Base-by-base conservation (phyloP, 192 early-diverging fungal species). In the Coemansia aciculifera region DNA sequence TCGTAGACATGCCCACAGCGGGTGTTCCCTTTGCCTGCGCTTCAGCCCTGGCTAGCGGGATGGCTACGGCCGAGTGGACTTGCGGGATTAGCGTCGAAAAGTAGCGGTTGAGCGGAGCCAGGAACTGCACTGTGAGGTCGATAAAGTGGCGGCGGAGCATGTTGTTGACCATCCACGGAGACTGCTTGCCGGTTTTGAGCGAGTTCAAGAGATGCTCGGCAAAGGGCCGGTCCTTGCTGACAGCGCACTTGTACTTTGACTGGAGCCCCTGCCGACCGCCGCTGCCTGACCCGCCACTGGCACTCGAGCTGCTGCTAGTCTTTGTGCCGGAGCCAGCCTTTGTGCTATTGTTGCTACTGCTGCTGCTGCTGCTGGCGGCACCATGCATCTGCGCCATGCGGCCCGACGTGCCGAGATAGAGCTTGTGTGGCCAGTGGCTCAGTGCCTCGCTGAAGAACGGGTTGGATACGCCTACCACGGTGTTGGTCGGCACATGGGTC, bases 381-480 rank as follows among this genome's bases (percentile, higher is more conserved):
- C 68, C 83, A 62, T 71, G 68, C 76, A 75, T 70, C 67, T 78
- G 81, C 54, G 75, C 57, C 80, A 82, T 82, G 38, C 80, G 74
- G 6, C 63, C 72, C 7, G 80, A 77, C 31, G 73, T 68, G 10
- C 86, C 86, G 31, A 90, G 85, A 23, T 86, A 84, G 39, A 98
- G 86, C 63, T 91, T 87, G 75, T 97, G 86, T 48, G 94, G 94
- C 97, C 97, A 99, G 82, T 95, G 92, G 63, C 88, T 88, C 57
- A 99, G 78, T 4, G 93, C 89, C 73, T 95, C 94, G 66, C 85
- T 85, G 72, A 99, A 97, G 62, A 94, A 94, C 5, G 94, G 93
- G 73, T 99, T 99, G 5, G 97, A 98, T 5, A 95, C 93, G 11
- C 97, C 97, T 5, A 99, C 77, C n/a, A 99, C 82, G 32, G 90